Conservation (phyloP, 495 filamentous ascomycete species). For the Trichodelitschia bisporula region DNA sequence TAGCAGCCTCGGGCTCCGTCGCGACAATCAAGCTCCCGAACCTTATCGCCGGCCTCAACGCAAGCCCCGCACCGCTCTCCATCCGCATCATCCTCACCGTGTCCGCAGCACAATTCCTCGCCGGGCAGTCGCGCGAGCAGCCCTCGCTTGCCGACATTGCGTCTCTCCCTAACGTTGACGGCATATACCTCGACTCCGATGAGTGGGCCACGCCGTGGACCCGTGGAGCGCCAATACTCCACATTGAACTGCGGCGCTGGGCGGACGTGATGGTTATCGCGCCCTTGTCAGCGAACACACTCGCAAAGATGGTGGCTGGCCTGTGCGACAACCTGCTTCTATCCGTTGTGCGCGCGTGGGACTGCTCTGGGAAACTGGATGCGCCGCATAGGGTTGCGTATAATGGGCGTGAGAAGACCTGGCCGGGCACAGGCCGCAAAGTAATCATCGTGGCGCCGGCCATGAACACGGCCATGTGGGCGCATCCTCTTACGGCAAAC, state of each 20-base stretch:
- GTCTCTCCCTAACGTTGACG: conserved; percentile 35
- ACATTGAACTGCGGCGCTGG: conserved; percentile 68
- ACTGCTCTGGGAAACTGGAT: conserved; percentile 28
- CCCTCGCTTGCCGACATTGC: conserved; percentile 29
- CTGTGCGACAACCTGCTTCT: conserved; percentile 42
- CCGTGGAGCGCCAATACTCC: conserved; percentile 41
- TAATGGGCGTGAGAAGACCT: neutral
- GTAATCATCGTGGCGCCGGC: conserved; percentile 42
- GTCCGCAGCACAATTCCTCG: conserved; percentile 45
- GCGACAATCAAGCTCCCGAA: conserved; percentile 76
- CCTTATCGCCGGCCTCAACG: conserved; percentile 33
- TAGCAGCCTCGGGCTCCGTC: conserved; percentile 54
- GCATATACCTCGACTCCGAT: conserved; percentile 48
- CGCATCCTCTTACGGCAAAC: conserved; percentile 50
- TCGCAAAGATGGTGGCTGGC: conserved; percentile 53
- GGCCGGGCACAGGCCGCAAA: conserved; percentile 11
- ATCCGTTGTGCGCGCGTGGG: conserved; percentile 70
- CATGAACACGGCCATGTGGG: conserved; percentile 87
- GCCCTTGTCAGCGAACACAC: conserved; percentile 51
- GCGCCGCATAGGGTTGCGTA: too few species aligned
- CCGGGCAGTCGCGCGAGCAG: conserved; percentile 42
- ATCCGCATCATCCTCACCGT: conserved; percentile 59
- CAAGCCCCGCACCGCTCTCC: conserved; percentile 26
- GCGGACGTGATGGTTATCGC: conserved; percentile 60
- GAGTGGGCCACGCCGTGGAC: conserved; percentile 61